phyloP scores from a whole-genome alignment of 116 monocot species.

The Cymodocea nodosa region DNA sequence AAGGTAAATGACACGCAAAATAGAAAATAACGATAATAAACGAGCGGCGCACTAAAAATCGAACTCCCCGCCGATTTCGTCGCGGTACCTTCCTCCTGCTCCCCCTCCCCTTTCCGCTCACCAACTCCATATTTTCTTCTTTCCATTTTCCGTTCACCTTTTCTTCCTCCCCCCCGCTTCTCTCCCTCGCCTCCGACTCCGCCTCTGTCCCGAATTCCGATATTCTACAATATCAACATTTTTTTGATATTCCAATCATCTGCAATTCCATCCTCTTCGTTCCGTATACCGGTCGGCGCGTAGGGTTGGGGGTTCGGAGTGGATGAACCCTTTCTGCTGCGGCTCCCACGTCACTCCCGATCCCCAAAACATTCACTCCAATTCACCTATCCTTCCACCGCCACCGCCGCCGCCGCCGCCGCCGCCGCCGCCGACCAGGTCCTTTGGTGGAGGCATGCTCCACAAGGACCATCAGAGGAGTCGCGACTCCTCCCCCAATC shows the following conservation, averaged over 20 bases:
- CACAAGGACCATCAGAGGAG: slow-evolving; percentile 1
- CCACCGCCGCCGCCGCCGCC: not conserved
- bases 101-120: not conserved
- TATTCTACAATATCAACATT: not conserved
- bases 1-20: too few species aligned
- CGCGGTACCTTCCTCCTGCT: not conserved
- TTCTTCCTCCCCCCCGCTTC: not conserved
- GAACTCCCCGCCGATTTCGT: slow-evolving; percentile 3
- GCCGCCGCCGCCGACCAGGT: not conserved
- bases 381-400: not conserved
- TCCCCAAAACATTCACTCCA: not conserved
- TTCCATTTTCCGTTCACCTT: not conserved
- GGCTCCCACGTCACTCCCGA: slow-evolving; percentile 5
- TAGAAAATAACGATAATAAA: too few species aligned
- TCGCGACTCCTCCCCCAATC: slow-evolving; percentile 14
- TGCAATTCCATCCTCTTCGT: not conserved
- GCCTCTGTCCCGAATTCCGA: not conserved
- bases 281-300: too few species aligned
- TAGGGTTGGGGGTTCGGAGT: not conserved
- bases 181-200: not conserved
- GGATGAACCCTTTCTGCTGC: slow-evolving; percentile 16
- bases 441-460: not conserved
- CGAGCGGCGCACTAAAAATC: too few species aligned
- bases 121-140: not conserved
- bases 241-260: not conserved